Evolutionary conservation across 306 rosid species (phyloP).

Genomic region (Hippophae rhamnoides): DNA sequence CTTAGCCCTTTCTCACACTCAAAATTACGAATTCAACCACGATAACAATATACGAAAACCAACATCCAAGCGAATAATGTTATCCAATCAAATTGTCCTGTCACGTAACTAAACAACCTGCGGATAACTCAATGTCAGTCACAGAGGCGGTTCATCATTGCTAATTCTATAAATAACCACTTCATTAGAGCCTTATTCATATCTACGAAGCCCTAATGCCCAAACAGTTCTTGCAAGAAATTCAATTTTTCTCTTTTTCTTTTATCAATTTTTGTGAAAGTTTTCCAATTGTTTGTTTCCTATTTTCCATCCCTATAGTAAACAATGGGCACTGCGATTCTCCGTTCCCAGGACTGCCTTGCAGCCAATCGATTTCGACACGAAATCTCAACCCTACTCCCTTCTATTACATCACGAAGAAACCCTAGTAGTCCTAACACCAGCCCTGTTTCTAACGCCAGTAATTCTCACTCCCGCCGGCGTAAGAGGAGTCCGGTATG

Average conservation of each 20-base stretch:
- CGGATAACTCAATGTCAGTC: not conserved
- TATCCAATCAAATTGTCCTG: constrained; percentile 9
- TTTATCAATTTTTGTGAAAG: not conserved
- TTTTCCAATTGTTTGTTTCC: not conserved
- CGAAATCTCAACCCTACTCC: constrained; percentile 22
- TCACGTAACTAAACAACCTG: not conserved
- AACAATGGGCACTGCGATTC: constrained; percentile 45
- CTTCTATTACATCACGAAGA: constrained; percentile 9
- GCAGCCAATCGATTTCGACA: constrained; percentile 22
- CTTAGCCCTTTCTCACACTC: not conserved
- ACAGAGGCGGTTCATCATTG: too few relatives aligned
- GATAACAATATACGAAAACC: not conserved
- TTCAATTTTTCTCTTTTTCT: not conserved
- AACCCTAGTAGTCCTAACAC: constrained; percentile 15
- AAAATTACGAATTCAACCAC: not conserved
- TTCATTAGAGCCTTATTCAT: too few relatives aligned
- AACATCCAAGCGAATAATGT: not conserved
- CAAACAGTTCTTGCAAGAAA: not conserved
- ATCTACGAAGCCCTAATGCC: not conserved
- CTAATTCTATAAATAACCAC: not conserved
- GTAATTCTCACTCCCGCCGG: constrained; percentile 27
- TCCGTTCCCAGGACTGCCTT: constrained; percentile 38
- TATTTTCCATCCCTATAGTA: not conserved
- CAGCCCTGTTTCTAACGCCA: not conserved
- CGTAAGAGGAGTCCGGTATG: constrained; percentile 42